A percentile compares a stretch with the other conserved stretches of the same genome.
Evolutionary conservation across 768 basidiomycete species (phyloP).

Genomic region (Fomitopsis serialis): DNA sequence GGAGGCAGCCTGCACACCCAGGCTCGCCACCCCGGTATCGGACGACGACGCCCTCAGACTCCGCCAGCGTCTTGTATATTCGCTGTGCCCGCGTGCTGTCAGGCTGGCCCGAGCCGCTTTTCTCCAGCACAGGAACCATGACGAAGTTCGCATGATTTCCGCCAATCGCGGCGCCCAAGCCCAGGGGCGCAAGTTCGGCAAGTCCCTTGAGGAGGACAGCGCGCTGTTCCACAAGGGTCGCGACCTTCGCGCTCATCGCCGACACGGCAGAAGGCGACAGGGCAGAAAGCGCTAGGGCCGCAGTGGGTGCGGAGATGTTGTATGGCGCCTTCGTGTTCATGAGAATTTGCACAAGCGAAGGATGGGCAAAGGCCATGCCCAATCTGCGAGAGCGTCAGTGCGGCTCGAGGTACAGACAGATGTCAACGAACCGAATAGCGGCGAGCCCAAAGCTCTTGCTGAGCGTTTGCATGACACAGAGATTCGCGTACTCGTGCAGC

Average conservation of each 20-base stretch:
- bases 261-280: constrained; percentile 60
- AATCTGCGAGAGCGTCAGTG: constrained; percentile 42
- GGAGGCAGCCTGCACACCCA: constrained; percentile 82
- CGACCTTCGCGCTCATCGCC: constrained; percentile 61
- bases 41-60: constrained; percentile 83
- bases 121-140: constrained; percentile 66
- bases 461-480: constrained; percentile 94
- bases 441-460: constrained; percentile 97
- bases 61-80: constrained; percentile 81
- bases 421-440: constrained; percentile 73
- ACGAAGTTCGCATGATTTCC: constrained; percentile 90
- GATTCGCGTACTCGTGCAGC: constrained; percentile 76
- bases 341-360: constrained; percentile 84
- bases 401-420: not conserved
- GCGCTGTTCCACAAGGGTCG: constrained; percentile 56
- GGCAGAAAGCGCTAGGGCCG: constrained; percentile 74
- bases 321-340: constrained; percentile 97
- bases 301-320: constrained; percentile 90
- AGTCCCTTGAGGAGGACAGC: constrained; percentile 46
- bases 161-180: constrained; percentile 68
- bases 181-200: constrained; percentile 38
- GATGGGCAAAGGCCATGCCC: constrained; percentile 86
- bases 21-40: constrained; percentile 81
- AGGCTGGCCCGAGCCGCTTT: constrained; percentile 32
- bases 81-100: constrained; percentile 57